Percentiles rank a stretch among this genome's conserved stretches.
These are phyloP conservation scores for Aspergillus diversus DNA, from an alignment of 495 filamentous ascomycete species.

Conservation along the genomic window DNA sequence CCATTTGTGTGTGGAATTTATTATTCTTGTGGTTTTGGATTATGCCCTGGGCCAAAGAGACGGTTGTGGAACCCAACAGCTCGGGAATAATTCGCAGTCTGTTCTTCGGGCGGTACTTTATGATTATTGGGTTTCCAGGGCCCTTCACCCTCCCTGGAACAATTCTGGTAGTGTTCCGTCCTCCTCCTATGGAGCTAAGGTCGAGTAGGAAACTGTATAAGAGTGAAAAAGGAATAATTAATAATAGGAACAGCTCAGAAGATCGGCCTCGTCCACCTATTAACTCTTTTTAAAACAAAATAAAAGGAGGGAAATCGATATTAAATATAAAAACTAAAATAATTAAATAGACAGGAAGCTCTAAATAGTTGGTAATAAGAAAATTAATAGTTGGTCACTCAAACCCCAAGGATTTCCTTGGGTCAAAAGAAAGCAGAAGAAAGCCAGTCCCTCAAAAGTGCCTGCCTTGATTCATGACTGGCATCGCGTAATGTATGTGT, in stretches of 20 bases:
- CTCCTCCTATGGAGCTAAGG: background rate
- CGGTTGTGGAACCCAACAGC: constrained; percentile 19
- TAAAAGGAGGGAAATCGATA: background rate
- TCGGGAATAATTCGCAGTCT: constrained; percentile 11
- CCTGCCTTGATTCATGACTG: constrained; percentile 10
- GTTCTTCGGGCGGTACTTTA: constrained; percentile 7
- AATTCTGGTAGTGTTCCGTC: background rate
- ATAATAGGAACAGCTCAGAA: constrained; percentile 1
- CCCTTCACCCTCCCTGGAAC: background rate
- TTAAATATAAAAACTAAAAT: background rate
- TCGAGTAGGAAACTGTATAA: background rate
- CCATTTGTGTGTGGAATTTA: constrained; percentile 17
- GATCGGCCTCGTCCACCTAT: background rate
- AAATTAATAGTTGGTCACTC: no score
- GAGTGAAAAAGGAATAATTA: background rate
- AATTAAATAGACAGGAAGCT: no score
- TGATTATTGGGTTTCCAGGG: background rate
- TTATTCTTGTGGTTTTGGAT: background rate
- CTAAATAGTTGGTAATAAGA: no score
- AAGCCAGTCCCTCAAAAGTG: background rate
- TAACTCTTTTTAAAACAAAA: background rate
- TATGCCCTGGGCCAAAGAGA: constrained; percentile 1
- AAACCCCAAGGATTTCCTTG: no score
- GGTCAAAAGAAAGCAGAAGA: background rate
- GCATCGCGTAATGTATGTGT: constrained; percentile 11